These are phyloP conservation scores for Sugiyamaella sp. DNA, from an alignment of 1,139 yeast species.

Conservation along the genomic window DNA sequence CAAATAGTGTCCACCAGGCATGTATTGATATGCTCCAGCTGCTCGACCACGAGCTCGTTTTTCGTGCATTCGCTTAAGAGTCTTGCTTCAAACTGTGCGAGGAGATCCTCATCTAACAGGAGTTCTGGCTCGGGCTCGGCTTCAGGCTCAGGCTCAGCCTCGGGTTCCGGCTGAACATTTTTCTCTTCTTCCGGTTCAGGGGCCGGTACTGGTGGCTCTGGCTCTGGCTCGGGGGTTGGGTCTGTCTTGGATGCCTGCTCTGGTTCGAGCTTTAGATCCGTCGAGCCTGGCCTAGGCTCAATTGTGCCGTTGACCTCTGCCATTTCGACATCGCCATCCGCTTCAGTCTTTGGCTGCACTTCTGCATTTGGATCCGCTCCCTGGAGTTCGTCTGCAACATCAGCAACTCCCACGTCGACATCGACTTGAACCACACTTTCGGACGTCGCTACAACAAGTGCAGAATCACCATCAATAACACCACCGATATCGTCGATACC, in stretches of 20 bases:
- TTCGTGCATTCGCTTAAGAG: conserved; percentile 48
- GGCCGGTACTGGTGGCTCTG: conserved; percentile 16
- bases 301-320: conserved; percentile 7
- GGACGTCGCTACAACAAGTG: conserved; percentile 15
- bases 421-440: conserved; percentile 11
- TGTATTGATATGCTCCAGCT: conserved; percentile 74
- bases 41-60: conserved; percentile 60
- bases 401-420: conserved; percentile 10
- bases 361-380: neutral
- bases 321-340: conserved; percentile 21
- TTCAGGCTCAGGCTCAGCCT: conserved; percentile 14
- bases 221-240: conserved; percentile 11
- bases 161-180: conserved; percentile 1
- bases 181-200: conserved; percentile 15
- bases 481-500: too few relatives aligned
- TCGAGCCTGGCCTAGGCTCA: neutral
- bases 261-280: neutral
- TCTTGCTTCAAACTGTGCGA: conserved; percentile 37
- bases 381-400: conserved; percentile 5
- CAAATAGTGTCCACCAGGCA: conserved; percentile 74
- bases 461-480: conserved; percentile 18
- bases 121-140: conserved; percentile 28
- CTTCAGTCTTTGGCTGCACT: neutral
- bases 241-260: neutral
- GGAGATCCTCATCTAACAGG: conserved; percentile 27